Evolutionary conservation across 2,329 filamentous ascomycete genomes (phyloP).

Genomic region (Verticillium albo-atrum): DNA sequence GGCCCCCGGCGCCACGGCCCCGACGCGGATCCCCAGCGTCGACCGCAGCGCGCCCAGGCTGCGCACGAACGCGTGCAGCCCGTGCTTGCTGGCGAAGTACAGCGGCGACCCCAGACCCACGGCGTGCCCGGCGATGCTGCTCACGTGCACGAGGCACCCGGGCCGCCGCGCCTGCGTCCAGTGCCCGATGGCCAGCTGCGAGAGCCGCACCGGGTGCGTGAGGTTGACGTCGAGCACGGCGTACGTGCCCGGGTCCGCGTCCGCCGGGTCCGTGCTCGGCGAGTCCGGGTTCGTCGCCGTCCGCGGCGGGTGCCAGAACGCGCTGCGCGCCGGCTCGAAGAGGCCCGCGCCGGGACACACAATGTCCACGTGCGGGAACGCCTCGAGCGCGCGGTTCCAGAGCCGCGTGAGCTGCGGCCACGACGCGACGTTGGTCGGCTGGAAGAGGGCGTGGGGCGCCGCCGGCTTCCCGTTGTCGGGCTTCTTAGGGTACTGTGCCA

Average conservation of each 20-base stretch:
- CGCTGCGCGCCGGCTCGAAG: slow-evolving; percentile 29
- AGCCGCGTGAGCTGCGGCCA: slow-evolving; percentile 28
- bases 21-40: slow-evolving; percentile 25
- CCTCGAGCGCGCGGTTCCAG: slow-evolving; percentile 20
- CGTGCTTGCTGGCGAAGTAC: slow-evolving; percentile 32
- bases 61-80: slow-evolving; percentile 28
- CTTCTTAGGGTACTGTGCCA: slow-evolving; percentile 20
- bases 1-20: slow-evolving; percentile 27
- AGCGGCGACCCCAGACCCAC: slow-evolving; percentile 24
- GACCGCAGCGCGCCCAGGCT: slow-evolving; percentile 23
- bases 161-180: slow-evolving; percentile 24
- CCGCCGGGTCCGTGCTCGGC: slow-evolving; percentile 19
- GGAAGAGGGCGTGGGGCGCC: slow-evolving; percentile 24
- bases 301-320: slow-evolving; percentile 29
- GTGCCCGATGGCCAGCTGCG: slow-evolving; percentile 31
- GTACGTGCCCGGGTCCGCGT: slow-evolving; percentile 26
- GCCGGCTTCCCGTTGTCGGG: background rate
- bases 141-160: slow-evolving; percentile 26
- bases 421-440: slow-evolving; percentile 29
- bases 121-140: slow-evolving; percentile 27
- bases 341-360: slow-evolving; percentile 31
- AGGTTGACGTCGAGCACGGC: slow-evolving; percentile 31
- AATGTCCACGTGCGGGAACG: slow-evolving; percentile 27
- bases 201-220: slow-evolving; percentile 28
- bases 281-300: slow-evolving; percentile 22